Conservation (phyloP, 768 basidiomycete genomes). For the Tubosaeta sp. region DNA sequence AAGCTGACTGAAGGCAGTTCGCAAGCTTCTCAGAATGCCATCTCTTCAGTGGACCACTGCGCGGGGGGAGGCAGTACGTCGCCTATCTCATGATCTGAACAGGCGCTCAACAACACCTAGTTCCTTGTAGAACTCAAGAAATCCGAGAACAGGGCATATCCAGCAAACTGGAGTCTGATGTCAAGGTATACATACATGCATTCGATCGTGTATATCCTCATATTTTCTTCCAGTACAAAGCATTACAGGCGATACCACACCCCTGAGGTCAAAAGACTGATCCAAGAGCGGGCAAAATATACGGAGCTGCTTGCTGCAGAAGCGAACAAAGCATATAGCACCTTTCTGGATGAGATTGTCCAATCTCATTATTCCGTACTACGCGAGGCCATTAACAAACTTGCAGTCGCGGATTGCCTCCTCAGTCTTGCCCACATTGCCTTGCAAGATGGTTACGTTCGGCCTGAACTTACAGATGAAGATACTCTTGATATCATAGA, state of each 20-base stretch:
- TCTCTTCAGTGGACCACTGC: conserved; percentile 66
- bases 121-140: conserved; percentile 78
- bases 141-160: conserved; percentile 43
- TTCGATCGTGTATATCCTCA: neutral
- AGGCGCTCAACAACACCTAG: conserved; percentile 33
- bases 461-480: conserved; percentile 69
- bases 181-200: conserved; percentile 45
- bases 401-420: conserved; percentile 85
- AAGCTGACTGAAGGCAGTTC: conserved; percentile 41
- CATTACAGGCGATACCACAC: conserved; percentile 69
- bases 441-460: conserved; percentile 68
- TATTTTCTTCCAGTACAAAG: conserved; percentile 55
- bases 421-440: conserved; percentile 80
- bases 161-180: conserved; percentile 58
- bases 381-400: conserved; percentile 70
- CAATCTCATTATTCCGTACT: conserved; percentile 64
- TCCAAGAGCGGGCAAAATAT: conserved; percentile 71
- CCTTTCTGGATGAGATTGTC: conserved; percentile 69
- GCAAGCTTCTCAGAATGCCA: conserved; percentile 69
- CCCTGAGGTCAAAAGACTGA: conserved; percentile 54
- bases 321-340: conserved; percentile 58
- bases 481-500: conserved; percentile 67
- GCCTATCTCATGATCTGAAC: neutral
- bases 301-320: conserved; percentile 68
- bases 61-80: conserved; percentile 62